Evolutionary conservation across 75 land plant species (phyloP).

Genomic region (Pinus albicaulis): DNA sequence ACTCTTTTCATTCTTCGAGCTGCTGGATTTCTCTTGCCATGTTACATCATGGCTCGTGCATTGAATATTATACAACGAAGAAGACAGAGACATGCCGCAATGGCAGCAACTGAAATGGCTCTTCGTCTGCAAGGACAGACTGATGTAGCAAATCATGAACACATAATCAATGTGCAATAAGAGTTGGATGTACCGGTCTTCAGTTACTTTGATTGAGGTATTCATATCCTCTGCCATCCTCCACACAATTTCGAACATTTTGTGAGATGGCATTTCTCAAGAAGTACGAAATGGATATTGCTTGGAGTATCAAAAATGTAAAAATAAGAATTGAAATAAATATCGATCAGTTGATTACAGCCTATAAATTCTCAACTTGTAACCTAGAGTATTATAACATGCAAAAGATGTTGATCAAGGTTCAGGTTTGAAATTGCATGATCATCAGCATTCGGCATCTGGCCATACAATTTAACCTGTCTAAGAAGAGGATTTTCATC

Average conservation of each 20-base stretch:
- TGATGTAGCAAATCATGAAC: constrained; percentile 31
- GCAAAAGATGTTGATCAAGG: background rate
- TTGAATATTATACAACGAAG: constrained; percentile 32
- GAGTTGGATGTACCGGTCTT: background rate
- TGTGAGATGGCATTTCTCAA: background rate
- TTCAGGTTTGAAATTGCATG: background rate
- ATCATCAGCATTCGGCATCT: background rate
- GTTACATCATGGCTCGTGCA: constrained; percentile 41
- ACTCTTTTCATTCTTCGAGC: constrained; percentile 37
- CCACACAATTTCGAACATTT: background rate
- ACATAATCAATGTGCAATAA: constrained; percentile 32
- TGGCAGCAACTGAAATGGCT: constrained; percentile 67
- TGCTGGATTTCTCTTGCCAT: constrained; percentile 37
- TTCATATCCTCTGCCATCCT: background rate
- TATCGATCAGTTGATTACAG: background rate
- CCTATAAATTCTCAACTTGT: background rate
- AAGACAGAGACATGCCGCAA: constrained; percentile 44
- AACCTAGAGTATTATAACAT: no score
- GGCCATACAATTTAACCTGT: background rate
- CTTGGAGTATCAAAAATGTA: background rate
- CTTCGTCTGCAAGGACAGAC: constrained; percentile 52
- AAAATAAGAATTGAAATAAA: background rate
- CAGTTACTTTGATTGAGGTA: background rate
- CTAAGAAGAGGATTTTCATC: background rate
- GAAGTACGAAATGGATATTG: background rate